Conservation (phyloP, 73 alveolate genomes). For the Paramecium octaurelia region DNA sequence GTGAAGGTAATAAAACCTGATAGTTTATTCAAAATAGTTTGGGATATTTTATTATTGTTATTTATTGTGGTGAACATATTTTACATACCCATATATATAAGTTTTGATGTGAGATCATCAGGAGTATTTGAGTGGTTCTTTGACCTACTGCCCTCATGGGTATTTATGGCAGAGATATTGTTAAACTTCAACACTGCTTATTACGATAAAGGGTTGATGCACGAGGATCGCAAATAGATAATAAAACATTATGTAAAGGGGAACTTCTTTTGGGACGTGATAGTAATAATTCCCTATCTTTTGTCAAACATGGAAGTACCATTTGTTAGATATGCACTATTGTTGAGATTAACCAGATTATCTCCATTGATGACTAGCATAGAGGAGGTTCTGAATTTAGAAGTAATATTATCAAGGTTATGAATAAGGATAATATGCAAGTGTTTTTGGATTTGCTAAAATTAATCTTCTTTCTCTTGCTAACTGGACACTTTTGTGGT, state of each 20-base stretch:
- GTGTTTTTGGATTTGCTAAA: slow-evolving; percentile 60
- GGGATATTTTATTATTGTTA: slow-evolving; percentile 45
- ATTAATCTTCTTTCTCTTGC: slow-evolving; percentile 33
- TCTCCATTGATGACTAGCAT: slow-evolving; percentile 61
- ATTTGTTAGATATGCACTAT: slow-evolving; percentile 66
- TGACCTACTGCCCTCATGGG: slow-evolving; percentile 48
- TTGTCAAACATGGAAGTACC: slow-evolving; percentile 40
- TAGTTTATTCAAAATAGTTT: slow-evolving; percentile 36
- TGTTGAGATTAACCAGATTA: slow-evolving; percentile 66
- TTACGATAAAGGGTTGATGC: slow-evolving; percentile 70
- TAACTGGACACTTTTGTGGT: slow-evolving; percentile 54
- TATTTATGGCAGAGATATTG: slow-evolving; percentile 65
- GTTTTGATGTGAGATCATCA: slow-evolving; percentile 30
- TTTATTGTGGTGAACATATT: slow-evolving; percentile 43
- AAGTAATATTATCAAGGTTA: slow-evolving; percentile 6
- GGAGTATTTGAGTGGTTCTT: slow-evolving; percentile 41
- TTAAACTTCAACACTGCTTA: slow-evolving; percentile 75
- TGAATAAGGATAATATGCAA: slow-evolving; percentile 58
- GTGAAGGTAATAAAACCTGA: slow-evolving; percentile 51
- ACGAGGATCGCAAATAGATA: slow-evolving; percentile 62
- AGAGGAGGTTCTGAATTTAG: slow-evolving; percentile 57
- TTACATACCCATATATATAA: slow-evolving; percentile 51
- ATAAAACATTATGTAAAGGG: slow-evolving; percentile 68
- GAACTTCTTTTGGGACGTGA: slow-evolving; percentile 69
- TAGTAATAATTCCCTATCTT: slow-evolving; percentile 65